Base-by-base conservation (phyloP, 2,329 filamentous ascomycete genomes). In the Cladophialophora yegresii region DNA sequence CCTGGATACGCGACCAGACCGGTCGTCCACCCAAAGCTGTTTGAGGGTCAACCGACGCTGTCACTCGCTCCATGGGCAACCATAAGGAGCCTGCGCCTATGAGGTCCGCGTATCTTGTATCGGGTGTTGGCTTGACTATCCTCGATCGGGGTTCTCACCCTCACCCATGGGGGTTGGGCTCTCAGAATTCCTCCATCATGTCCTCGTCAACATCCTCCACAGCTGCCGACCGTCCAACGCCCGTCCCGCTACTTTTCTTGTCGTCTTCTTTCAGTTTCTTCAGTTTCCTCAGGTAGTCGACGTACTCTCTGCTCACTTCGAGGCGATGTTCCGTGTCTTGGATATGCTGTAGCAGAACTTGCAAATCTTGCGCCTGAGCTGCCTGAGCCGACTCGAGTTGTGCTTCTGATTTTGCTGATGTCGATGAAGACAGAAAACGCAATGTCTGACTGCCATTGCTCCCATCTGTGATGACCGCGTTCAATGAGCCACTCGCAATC, bases 291-390 rank as follows among this genome's bases (percentile, higher is more conserved):
- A 82, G 64, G 57, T 79, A 78, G 50, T 86, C 83, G 33, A 87
- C 76, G 69, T 84, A 86, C 72, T 88, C 86, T 70, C 82, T 84
- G 61, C 80, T 84, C 49, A 89, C 73, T 49, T 82, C 83, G 56
- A 88, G 72, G 20, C 81, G 82, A 59, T 81, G 79, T 67, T 87
- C 85, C 16, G 81, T 82, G 64, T 83, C 80, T 68, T 80, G 79
- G 51, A 87, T 78, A 68, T 82, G 80, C 23, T 79, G 75, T 22
- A 82, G 78, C 5, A 89, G 77, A 8, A 72, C 70, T 58, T 82
- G 78, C 1, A 86, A 82, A 30, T 81, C 81, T 50, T 75, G 69
- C 33, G 80, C 82, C 71, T 85, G 84, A 47, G 75, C 73, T 50
- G 79, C 75, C 8, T 89, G 75, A 43, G 79, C 79, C 73, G 69